Conservation (phyloP, 768 basidiomycete species). For the Lactarius evosmus region DNA sequence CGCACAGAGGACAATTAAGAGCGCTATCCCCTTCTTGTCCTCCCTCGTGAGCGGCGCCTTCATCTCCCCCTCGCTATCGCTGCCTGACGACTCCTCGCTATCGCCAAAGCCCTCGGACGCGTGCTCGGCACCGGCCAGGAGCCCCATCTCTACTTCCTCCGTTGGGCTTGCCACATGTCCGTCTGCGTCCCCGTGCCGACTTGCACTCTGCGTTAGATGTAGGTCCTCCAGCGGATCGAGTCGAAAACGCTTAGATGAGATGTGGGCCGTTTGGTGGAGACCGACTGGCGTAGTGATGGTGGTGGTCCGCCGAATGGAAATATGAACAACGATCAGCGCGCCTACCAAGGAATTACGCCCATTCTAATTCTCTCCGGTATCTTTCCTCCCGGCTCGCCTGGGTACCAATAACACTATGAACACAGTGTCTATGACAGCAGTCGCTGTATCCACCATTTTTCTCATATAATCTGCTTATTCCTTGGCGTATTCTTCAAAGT, state of each 20-base stretch:
- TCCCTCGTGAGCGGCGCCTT: constrained; percentile 28
- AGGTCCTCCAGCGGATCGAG: constrained; percentile 21
- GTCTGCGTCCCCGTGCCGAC: neutral
- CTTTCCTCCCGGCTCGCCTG: neutral
- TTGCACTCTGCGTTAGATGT: constrained; percentile 14
- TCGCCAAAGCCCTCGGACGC: constrained; percentile 26
- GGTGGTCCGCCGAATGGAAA: neutral
- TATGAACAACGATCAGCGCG: neutral
- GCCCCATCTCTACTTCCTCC: constrained; percentile 30
- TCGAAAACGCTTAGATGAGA: neutral
- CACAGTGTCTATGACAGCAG: neutral
- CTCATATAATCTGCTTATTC: neutral
- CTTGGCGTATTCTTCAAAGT: neutral
- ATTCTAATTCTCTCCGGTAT: neutral
- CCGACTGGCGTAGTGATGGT: neutral
- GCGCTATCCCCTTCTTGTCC: constrained; percentile 45
- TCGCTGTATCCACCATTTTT: neutral
- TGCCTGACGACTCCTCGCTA: neutral
- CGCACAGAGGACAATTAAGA: constrained; percentile 49
- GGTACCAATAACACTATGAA: neutral
- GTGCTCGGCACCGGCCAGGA: constrained; percentile 27
- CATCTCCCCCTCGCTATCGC: neutral
- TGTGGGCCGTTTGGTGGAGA: neutral
- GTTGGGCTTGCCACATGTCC: constrained; percentile 9
- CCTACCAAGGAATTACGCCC: neutral